These are phyloP conservation scores for Basidiobolus meristosporus DNA, from an alignment of 371 early-diverging fungal genomes.

Conservation along the genomic window DNA sequence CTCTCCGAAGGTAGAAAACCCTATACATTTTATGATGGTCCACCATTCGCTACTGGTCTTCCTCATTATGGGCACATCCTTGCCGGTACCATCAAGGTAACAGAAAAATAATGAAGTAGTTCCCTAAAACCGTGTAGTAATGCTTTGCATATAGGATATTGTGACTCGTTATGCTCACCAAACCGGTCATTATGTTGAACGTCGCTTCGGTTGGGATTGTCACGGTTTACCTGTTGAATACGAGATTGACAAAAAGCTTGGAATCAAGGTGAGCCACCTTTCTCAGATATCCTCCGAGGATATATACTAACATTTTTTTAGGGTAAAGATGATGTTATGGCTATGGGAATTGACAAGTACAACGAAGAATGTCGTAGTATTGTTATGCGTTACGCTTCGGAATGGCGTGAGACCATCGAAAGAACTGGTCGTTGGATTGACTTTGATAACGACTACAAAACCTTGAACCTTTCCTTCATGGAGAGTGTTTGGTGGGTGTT, in stretches of 20 bases:
- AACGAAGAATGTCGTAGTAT: conserved; percentile 97
- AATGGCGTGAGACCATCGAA: conserved; percentile 95
- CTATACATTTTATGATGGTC: conserved; percentile 97
- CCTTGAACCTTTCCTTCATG: conserved; percentile 91
- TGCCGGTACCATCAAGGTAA: conserved; percentile 97
- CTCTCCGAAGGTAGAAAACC: conserved; percentile 79
- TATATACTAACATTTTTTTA: neutral
- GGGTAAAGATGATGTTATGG: conserved; percentile 79
- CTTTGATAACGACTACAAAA: conserved; percentile 99
- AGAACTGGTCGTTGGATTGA: conserved; percentile 99
- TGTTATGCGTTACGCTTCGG: conserved; percentile 93
- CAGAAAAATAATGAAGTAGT: neutral
- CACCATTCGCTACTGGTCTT: conserved; percentile 99
- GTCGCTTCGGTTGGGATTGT: conserved; percentile 99
- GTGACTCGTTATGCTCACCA: conserved; percentile 96
- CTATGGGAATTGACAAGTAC: conserved; percentile 98
- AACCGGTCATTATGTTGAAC: conserved; percentile 96
- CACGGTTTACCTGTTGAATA: conserved; percentile 99
- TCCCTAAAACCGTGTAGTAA: neutral
- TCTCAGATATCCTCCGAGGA: neutral
- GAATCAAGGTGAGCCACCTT: conserved; percentile 41
- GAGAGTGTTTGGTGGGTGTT: conserved; percentile 99
- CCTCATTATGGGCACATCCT: conserved; percentile 99
- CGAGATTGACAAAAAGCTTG: conserved; percentile 97
- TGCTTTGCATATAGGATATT: conserved; percentile 49